Evolutionary conservation across 768 basidiomycete genomes (phyloP).

Genomic region (Panaeolus papilionaceus): DNA sequence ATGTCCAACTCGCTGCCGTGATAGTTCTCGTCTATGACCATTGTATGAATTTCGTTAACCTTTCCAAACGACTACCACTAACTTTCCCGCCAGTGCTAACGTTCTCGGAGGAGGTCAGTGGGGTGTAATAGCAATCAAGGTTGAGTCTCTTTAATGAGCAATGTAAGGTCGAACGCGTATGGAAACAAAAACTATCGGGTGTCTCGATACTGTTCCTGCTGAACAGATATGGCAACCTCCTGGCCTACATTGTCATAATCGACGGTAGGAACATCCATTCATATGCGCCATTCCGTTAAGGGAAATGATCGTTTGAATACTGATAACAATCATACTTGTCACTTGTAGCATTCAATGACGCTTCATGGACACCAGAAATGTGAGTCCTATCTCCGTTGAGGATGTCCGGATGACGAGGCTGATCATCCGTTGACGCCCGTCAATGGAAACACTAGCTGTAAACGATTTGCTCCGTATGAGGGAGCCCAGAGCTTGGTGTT

Average conservation of each 20-base stretch:
- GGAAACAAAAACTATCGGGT: constrained; percentile 29
- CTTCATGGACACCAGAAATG: constrained; percentile 1
- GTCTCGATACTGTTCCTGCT: constrained; percentile 30
- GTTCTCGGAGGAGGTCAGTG: constrained; percentile 4
- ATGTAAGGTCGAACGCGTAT: constrained; percentile 30
- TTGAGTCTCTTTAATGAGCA: background rate
- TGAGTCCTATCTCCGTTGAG: background rate
- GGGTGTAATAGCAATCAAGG: background rate
- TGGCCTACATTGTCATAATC: constrained; percentile 31
- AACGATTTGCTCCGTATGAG: constrained; percentile 31
- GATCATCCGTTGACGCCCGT: no score
- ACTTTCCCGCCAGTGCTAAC: background rate
- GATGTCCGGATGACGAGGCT: no score
- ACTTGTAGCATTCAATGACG: background rate
- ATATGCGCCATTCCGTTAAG: background rate
- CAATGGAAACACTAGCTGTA: constrained; percentile 21
- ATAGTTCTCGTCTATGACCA: constrained; percentile 7
- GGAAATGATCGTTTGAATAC: background rate
- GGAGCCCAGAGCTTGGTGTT: constrained; percentile 30
- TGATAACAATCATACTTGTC: background rate
- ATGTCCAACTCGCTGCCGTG: background rate
- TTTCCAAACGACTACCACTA: background rate
- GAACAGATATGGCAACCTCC: constrained; percentile 32
- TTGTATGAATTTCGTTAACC: background rate
- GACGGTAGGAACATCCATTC: constrained; percentile 24